Percentiles rank a stretch among this genome's conserved stretches.
These are phyloP conservation scores for Fraxinus ornus DNA, from an alignment of 305 asterid species.

Conservation along the genomic window DNA sequence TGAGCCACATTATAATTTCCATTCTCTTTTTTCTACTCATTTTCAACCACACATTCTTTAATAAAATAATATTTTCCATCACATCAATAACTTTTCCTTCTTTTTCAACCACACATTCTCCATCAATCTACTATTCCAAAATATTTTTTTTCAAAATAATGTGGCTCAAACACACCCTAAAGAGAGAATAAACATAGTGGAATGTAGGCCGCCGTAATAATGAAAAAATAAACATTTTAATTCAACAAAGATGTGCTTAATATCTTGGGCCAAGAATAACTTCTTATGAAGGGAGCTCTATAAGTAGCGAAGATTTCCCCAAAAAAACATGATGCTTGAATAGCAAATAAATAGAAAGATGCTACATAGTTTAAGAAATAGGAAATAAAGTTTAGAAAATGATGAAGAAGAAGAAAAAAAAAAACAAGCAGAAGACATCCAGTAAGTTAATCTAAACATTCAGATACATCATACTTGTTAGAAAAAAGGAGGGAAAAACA, in stretches of 20 bases:
- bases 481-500: neutral
- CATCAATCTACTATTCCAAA: no score
- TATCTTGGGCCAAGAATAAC: neutral
- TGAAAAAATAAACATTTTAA: neutral
- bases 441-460: neutral
- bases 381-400: neutral
- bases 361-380: neutral
- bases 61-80: no score
- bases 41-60: no score
- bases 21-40: no score
- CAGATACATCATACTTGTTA: neutral
- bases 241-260: neutral
- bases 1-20: no score
- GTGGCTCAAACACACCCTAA: neutral
- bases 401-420: neutral
- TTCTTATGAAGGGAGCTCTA: neutral
- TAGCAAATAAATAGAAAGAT: neutral
- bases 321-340: neutral
- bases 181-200: neutral
- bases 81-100: no score
- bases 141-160: no score
- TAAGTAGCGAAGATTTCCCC: neutral
- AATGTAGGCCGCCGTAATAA: neutral
- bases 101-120: no score
- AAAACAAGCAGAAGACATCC: neutral